Evolutionary conservation across 2,329 filamentous ascomycete genomes (phyloP), one percentile per base, ranked within the genome.

Genomic region (Endoconidiophora laricicola): DNA sequence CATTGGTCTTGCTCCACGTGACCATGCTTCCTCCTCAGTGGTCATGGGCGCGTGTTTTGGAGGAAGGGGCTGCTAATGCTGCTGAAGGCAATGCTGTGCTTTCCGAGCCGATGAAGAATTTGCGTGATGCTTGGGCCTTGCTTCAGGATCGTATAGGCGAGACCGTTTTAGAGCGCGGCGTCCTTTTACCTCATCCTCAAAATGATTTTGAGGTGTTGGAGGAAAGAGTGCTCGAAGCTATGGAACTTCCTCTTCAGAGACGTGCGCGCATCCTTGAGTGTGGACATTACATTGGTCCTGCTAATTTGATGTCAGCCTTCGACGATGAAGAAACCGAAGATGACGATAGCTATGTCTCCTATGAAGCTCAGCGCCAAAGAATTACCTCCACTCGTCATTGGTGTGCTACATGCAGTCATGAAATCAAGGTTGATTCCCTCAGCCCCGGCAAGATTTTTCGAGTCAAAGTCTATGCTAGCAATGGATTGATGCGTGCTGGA

Each of bases 401-500:
- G 75, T 79, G 75, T 58, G 62, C 57, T 20, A 74, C 71, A 0
- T 79, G 75, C 59, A 65, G 63, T n/a, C 65, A 65, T 33, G 73
- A 77, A 47, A 78, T 77, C 54, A 65, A 63, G 39, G 74, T 66
- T 56, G 74, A 77, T 55, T 65, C 69, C 39, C 71, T 73, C 3
- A 74, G 72, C 1, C 60, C 66, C 3, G 65, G 69, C 51, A 76
- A 73, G 57, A 70, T 79, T 45, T 91, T 86, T 70, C 75, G 79
- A 26, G 73, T 96, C 62, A 91, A 87, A 60, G 81, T 96, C 1
- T 98, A 90, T 60, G 91, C 91, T 1, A 90, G 87, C 48, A 98
- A 96, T 63, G 91, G 91, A 0, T 68, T 96, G 44, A 94, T 98
- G 86, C 78, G 80, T 52, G 81, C 86, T 4, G 86, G 86, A 0